Conservation (phyloP, 2,329 filamentous ascomycete species). For the Xylaria sp. region DNA sequence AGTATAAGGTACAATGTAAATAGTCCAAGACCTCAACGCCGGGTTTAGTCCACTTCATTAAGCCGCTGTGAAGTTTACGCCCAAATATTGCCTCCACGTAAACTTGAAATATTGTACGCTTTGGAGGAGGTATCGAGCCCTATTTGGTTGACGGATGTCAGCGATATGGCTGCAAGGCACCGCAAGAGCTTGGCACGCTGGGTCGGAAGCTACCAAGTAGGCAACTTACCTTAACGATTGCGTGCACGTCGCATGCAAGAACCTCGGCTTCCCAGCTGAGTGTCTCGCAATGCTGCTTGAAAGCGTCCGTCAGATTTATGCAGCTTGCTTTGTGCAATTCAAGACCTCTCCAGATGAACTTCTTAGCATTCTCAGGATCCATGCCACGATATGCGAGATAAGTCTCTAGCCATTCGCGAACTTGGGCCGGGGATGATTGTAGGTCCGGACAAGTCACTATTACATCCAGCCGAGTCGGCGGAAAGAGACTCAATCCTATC, state of each 20-base stretch:
- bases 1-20: not conserved
- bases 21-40: not conserved
- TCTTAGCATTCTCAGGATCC: not conserved
- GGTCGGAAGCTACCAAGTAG: not conserved
- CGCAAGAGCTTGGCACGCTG: too few species aligned
- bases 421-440: conserved; percentile 13
- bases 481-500: too few species aligned
- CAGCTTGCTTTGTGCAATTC: conserved; percentile 21
- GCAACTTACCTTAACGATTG: conserved; percentile 23
- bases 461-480: conserved; percentile 14
- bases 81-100: conserved; percentile 26
- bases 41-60: conserved; percentile 9
- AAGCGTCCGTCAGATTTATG: conserved; percentile 12
- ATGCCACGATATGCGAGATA: conserved; percentile 28
- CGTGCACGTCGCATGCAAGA: conserved; percentile 25
- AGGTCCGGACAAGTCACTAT: conserved; percentile 17
- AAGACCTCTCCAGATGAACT: conserved; percentile 23
- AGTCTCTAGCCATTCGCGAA: conserved; percentile 23
- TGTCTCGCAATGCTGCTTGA: conserved; percentile 23
- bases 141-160: not conserved
- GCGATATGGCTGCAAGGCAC: not conserved
- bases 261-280: conserved; percentile 28
- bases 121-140: conserved; percentile 23
- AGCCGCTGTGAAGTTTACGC: conserved; percentile 13
- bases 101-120: conserved; percentile 20